Conservation (phyloP, 2,329 filamentous ascomycete species). For the Trichoderma semiorbis region DNA sequence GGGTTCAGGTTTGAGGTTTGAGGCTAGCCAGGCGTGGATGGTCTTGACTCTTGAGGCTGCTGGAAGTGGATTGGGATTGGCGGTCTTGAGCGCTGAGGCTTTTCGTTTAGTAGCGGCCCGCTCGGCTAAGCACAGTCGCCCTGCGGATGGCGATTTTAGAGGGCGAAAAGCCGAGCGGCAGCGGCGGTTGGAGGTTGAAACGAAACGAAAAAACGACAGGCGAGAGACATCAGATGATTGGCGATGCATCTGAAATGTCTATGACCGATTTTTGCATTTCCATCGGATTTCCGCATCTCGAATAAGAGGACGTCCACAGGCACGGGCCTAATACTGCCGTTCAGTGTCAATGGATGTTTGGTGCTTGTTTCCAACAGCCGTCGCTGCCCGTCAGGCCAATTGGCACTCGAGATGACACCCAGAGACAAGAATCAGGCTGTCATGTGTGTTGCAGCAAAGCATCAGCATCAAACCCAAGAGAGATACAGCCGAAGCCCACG, state of each 20-base stretch:
- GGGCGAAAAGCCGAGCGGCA: neutral
- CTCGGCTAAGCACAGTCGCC: neutral
- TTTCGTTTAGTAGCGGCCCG: slow-evolving; percentile 10
- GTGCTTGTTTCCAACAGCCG: neutral
- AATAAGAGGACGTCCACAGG: neutral
- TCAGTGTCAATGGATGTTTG: neutral
- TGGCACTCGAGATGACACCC: neutral
- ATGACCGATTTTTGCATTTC: no score
- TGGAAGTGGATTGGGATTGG: neutral
- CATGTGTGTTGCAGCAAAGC: neutral
- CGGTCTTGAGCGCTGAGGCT: neutral
- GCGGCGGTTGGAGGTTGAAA: neutral
- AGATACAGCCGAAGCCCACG: neutral
- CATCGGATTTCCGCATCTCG: neutral
- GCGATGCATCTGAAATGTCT: neutral
- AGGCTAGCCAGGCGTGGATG: neutral
- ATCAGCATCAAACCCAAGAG: neutral
- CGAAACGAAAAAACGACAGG: neutral
- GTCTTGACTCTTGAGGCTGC: neutral
- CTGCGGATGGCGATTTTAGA: neutral
- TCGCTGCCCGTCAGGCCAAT: no score
- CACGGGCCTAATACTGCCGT: neutral
- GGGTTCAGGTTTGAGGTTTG: neutral
- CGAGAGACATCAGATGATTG: neutral
- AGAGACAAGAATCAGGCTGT: neutral